phyloP scores from a whole-genome alignment of 768 basidiomycete species.

The Pleurotus salmoneostramineus region DNA sequence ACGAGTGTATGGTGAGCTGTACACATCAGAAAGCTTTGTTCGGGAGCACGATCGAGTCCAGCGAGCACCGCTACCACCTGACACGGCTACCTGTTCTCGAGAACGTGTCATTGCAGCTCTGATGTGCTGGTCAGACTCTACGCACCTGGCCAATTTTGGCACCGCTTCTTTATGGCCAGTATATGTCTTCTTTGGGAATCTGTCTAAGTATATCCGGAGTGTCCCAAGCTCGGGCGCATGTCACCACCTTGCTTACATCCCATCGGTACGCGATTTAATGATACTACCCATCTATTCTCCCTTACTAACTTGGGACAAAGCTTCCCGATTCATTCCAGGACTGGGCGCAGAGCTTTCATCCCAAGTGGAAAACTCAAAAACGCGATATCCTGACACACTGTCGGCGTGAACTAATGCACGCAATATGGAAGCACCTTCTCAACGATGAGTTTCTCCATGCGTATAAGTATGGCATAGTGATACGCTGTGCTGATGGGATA shows the following conservation, averaged over 20 bases:
- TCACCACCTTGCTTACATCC: slow-evolving; percentile 36
- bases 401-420: slow-evolving; percentile 28
- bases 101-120: slow-evolving; percentile 22
- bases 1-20: slow-evolving; percentile 11
- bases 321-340: neutral
- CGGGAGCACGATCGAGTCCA: slow-evolving; percentile 13
- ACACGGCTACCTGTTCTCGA: slow-evolving; percentile 11
- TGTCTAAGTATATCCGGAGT: slow-evolving; percentile 33
- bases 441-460: slow-evolving; percentile 22
- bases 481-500: slow-evolving; percentile 24
- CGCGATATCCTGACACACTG: slow-evolving; percentile 21
- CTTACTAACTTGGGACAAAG: neutral
- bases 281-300: neutral
- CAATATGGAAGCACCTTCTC: slow-evolving; percentile 21
- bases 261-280: slow-evolving; percentile 20
- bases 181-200: slow-evolving; percentile 34
- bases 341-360: neutral
- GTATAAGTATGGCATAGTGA: slow-evolving; percentile 23
- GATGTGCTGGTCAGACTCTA: slow-evolving; percentile 25
- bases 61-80: slow-evolving; percentile 5
- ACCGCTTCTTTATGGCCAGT: slow-evolving; percentile 27
- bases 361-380: neutral
- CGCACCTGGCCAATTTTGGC: slow-evolving; percentile 20
- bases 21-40: slow-evolving; percentile 15
- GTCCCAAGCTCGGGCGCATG: slow-evolving; percentile 20